Percentiles rank a stretch among this genome's conserved stretches.
These are phyloP conservation scores for Crithidia bombi DNA, from an alignment of 208 protist genomes.

Conservation along the genomic window DNA sequence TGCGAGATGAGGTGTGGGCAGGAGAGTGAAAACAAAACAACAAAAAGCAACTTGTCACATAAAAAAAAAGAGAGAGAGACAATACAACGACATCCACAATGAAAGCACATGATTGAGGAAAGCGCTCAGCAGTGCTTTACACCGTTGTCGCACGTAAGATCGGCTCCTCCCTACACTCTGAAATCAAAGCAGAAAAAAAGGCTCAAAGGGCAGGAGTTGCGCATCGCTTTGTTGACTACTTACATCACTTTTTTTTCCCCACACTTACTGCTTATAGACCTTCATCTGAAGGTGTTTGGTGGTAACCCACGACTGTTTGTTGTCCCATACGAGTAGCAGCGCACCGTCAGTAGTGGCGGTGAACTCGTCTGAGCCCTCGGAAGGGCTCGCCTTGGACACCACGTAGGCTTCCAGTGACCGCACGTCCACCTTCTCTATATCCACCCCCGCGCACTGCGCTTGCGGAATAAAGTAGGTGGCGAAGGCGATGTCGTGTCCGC, in stretches of 20 bases:
- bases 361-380: slow-evolving; percentile 37
- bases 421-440: slow-evolving; percentile 13
- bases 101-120: too few species aligned
- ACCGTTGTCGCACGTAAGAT: too few species aligned
- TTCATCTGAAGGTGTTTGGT: slow-evolving; percentile 52
- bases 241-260: not conserved
- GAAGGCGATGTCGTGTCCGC: slow-evolving; percentile 41
- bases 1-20: not conserved
- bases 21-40: not conserved
- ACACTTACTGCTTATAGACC: slow-evolving; percentile 43
- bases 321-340: slow-evolving; percentile 56
- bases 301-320: slow-evolving; percentile 50
- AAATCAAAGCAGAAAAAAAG: too few species aligned
- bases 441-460: not conserved
- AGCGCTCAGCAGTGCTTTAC: too few species aligned
- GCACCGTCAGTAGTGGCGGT: slow-evolving; percentile 37
- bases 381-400: slow-evolving; percentile 35
- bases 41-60: not conserved
- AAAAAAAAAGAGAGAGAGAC: too few species aligned
- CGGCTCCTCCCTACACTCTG: too few species aligned
- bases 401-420: slow-evolving; percentile 29
- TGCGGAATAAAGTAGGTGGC: slow-evolving; percentile 18
- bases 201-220: too few species aligned
- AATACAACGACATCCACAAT: too few species aligned
- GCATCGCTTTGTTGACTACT: not conserved